phyloP scores from a whole-genome alignment of 2,329 filamentous ascomycete genomes.

The Fusarium sp. region DNA sequence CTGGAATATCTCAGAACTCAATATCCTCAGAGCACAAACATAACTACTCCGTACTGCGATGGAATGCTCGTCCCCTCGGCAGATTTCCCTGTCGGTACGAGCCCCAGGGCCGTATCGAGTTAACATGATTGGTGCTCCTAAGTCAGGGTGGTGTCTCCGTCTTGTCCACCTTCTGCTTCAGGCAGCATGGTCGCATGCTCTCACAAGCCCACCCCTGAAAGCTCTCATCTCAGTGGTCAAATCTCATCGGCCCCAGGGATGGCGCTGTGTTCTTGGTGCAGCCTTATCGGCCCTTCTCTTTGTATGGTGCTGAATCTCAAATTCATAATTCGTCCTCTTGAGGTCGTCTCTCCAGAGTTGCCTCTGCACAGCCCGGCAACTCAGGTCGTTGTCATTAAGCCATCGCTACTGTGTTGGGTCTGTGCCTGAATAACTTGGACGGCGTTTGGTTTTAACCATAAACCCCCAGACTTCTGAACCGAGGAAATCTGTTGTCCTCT shows the following conservation, averaged over 20 bases:
- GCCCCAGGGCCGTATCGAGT: conserved; percentile 46
- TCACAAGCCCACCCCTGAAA: conserved; percentile 48
- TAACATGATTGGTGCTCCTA: conserved; percentile 51
- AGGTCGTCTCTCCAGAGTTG: conserved; percentile 14
- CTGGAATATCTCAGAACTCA: conserved; percentile 45
- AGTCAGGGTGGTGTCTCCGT: conserved; percentile 50
- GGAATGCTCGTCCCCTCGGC: conserved; percentile 46
- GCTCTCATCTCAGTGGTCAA: conserved; percentile 48
- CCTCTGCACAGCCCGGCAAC: conserved; percentile 28
- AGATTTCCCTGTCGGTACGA: conserved; percentile 46
- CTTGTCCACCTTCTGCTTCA: conserved; percentile 55
- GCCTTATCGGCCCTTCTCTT: conserved; percentile 47
- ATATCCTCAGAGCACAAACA: conserved; percentile 7
- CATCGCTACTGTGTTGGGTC: conserved; percentile 9
- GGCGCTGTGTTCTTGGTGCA: conserved; percentile 38
- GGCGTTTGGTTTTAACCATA: conserved; percentile 20
- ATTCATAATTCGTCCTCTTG: conserved; percentile 27
- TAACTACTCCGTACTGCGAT: conserved; percentile 12
- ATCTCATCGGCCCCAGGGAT: conserved; percentile 36
- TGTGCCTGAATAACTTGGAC: conserved; percentile 25
- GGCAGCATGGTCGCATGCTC: conserved; percentile 53
- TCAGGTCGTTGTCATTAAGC: neutral
- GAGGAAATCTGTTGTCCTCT: conserved; percentile 38
- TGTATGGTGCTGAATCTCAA: conserved; percentile 34
- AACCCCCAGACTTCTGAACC: conserved; percentile 24